Percentiles rank a stretch among this genome's conserved stretches.
Evolutionary conservation across 768 basidiomycete genomes (phyloP).

Genomic region (Gymnopilus junonius): DNA sequence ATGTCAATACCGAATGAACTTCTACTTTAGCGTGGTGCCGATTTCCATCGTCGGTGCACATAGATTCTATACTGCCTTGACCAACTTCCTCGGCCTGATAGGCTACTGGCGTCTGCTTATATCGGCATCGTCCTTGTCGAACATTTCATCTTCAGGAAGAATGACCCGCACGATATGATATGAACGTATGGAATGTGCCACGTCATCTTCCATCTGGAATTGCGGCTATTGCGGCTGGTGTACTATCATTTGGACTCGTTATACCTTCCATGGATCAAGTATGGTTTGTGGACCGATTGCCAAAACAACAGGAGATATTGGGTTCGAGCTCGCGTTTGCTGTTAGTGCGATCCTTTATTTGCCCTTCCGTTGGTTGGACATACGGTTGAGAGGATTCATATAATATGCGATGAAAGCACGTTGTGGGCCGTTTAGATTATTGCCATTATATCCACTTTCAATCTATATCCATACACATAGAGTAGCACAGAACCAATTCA

Average conservation of each 20-base stretch:
- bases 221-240: slow-evolving; percentile 62
- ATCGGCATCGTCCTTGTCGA: slow-evolving; percentile 67
- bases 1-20: neutral
- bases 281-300: slow-evolving; percentile 84
- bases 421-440: neutral
- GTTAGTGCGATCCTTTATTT: slow-evolving; percentile 58
- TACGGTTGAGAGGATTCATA: slow-evolving; percentile 28
- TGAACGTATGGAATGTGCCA: slow-evolving; percentile 59
- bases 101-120: slow-evolving; percentile 71
- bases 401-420: neutral
- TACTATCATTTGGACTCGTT: slow-evolving; percentile 59
- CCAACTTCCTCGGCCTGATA: slow-evolving; percentile 76
- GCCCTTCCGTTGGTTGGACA: slow-evolving; percentile 57
- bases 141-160: slow-evolving; percentile 67
- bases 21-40: slow-evolving; percentile 59
- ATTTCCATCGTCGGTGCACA: slow-evolving; percentile 77
- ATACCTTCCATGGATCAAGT: slow-evolving; percentile 76
- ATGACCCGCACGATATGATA: slow-evolving; percentile 57
- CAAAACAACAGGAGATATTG: slow-evolving; percentile 71
- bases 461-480: neutral
- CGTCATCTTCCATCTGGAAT: slow-evolving; percentile 63
- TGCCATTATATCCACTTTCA: neutral
- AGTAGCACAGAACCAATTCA: no score
- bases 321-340: slow-evolving; percentile 76
- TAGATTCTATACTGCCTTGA: slow-evolving; percentile 69